Evolutionary conservation across 2,329 filamentous ascomycete genomes (phyloP).

Genomic region (Cordyceps tenuipes): DNA sequence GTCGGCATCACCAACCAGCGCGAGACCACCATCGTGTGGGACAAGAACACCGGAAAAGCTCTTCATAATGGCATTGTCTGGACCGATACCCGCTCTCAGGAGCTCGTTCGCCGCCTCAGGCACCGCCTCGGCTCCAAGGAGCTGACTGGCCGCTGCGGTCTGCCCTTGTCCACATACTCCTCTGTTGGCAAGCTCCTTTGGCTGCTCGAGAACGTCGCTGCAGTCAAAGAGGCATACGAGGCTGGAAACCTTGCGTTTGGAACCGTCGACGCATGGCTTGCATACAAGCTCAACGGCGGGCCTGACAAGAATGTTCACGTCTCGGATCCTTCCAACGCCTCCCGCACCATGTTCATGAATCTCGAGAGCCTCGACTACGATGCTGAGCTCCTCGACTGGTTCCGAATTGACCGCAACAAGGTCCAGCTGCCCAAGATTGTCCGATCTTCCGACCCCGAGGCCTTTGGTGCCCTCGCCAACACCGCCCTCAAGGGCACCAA

Average conservation of each 20-base stretch:
- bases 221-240: conserved; percentile 63
- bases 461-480: conserved; percentile 55
- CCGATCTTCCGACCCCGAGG: conserved; percentile 59
- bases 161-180: conserved; percentile 75
- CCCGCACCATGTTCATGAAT: conserved; percentile 82
- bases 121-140: conserved; percentile 56
- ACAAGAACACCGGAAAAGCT: conserved; percentile 65
- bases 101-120: conserved; percentile 66
- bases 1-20: conserved; percentile 79
- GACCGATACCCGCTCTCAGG: conserved; percentile 71
- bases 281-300: conserved; percentile 71
- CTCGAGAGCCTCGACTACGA: conserved; percentile 68
- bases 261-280: conserved; percentile 73
- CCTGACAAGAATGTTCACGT: conserved; percentile 58
- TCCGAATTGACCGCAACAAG: conserved; percentile 61
- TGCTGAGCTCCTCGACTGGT: conserved; percentile 64
- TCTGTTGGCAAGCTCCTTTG: conserved; percentile 72
- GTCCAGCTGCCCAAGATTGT: conserved; percentile 69
- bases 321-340: conserved; percentile 76
- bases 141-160: conserved; percentile 59
- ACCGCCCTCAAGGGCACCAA: conserved; percentile 57
- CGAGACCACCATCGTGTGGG: conserved; percentile 76
- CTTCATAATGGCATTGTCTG: conserved; percentile 77
- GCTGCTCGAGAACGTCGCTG: conserved; percentile 61
- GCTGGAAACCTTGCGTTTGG: conserved; percentile 66